These are phyloP conservation scores for Alloteropsis semialata DNA, from an alignment of 176 grass and related monocot genomes.

Conservation along the genomic window DNA sequence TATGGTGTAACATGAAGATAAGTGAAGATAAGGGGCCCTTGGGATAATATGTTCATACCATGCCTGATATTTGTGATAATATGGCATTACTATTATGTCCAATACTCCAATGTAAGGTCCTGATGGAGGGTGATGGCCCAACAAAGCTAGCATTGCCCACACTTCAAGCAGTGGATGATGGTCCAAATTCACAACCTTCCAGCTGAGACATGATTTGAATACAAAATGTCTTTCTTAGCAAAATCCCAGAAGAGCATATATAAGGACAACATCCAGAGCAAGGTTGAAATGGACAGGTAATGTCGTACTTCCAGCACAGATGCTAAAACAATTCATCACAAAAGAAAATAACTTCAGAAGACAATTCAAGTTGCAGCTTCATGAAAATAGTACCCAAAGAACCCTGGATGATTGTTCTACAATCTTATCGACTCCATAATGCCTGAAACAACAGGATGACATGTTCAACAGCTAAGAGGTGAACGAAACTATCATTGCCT, in stretches of 20 bases:
- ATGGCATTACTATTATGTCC: neutral
- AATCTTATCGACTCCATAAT: neutral
- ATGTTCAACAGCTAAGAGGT: neutral
- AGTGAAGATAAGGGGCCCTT: neutral
- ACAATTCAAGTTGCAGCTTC: neutral
- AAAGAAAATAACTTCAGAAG: neutral
- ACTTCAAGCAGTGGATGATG: neutral
- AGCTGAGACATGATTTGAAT: neutral
- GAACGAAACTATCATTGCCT: conserved; percentile 10
- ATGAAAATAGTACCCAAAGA: neutral
- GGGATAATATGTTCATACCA: neutral
- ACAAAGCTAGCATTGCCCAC: neutral
- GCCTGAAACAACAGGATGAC: neutral
- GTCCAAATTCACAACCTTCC: neutral
- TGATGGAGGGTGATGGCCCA: conserved; percentile 10
- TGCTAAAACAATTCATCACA: neutral
- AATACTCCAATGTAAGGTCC: neutral
- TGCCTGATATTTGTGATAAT: neutral
- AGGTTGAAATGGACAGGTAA: neutral
- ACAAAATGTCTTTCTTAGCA: neutral
- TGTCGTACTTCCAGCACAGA: neutral
- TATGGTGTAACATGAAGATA: no score
- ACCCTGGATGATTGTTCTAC: neutral
- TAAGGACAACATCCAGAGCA: neutral
- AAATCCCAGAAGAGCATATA: neutral